Evolutionary conservation across 768 basidiomycete genomes (phyloP), one percentile per base, ranked within the genome.

Genomic region (Suillus spraguei): DNA sequence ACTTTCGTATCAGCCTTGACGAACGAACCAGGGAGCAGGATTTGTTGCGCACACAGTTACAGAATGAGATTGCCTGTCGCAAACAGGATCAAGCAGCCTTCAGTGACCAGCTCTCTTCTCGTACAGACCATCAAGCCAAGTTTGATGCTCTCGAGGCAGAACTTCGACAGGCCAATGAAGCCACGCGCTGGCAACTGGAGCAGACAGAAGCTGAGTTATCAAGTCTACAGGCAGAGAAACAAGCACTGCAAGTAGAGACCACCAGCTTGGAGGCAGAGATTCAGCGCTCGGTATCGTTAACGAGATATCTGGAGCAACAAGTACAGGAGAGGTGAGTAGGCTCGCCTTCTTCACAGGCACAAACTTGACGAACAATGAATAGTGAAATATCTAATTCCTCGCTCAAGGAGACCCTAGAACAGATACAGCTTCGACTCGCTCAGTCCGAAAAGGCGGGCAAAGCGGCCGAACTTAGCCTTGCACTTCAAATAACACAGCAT

Each of bases 191-290:
- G n/a, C 78, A 79, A 53, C 71, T 90, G 22, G 74, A 82, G 47
- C 73, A 81, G 56, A 70, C 78, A 33, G 75, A 79, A 53, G 62
- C 62, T 1, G 76, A 79, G 16, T 64, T 81, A 32, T 73, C 78
- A 39, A 52, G 69, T 5, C 61, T 81, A 22, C 81, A 83, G 64
- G 78, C 82, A 52, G 88, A 91, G 74, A 86, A 81, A 65, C 74
- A 71, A 1, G 59, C 71, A 11, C 73, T 89, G 17, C 86, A 90
- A 64, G 79, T 81, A 55, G 79, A 87, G 66, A 80, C 82, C 53
- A 90, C 88, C 0, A 74, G 77, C 16, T 75, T 91, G 33, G 84
- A 85, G 64, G 87, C 90, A 3, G 88, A 92, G 68, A 72, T 85
- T 14, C 89, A 92, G 72, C 84, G 87, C 42, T 81, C 80, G 10